Evolutionary conservation across 257 asterid genomes (phyloP).

Genomic region (Nicotiana sylvestris): DNA sequence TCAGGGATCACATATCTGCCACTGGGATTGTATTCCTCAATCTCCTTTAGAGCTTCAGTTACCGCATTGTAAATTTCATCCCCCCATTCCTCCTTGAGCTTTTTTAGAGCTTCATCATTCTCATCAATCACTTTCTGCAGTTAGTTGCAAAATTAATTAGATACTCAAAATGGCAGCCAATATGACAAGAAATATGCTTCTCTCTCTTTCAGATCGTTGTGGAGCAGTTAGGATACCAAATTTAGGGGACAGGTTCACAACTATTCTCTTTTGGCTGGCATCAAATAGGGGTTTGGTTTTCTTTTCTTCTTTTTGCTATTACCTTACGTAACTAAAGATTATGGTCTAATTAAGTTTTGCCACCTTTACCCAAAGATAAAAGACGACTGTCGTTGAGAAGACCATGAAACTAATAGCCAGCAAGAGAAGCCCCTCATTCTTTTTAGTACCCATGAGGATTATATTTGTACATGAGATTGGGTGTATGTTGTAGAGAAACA

Average conservation of each 20-base stretch:
- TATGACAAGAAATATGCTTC: neutral
- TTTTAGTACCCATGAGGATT: neutral
- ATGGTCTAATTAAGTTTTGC: neutral
- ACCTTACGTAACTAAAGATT: neutral
- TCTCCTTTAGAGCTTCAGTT: constrained; percentile 20
- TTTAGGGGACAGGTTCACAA: neutral
- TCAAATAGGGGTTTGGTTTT: neutral
- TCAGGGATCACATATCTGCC: constrained; percentile 39
- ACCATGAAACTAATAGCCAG: neutral
- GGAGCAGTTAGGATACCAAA: neutral
- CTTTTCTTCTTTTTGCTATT: neutral
- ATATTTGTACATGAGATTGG: neutral
- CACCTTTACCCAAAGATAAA: neutral
- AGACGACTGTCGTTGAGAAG: neutral
- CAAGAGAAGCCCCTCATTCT: neutral
- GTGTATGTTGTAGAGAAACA: neutral
- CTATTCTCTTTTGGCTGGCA: neutral
- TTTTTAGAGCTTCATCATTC: constrained; percentile 21
- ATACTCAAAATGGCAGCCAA: neutral
- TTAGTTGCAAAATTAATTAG: neutral
- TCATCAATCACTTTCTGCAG: constrained; percentile 29
- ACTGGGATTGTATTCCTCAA: constrained; percentile 35
- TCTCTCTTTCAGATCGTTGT: neutral
- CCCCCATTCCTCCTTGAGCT: constrained; percentile 30
- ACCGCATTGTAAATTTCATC: constrained; percentile 24